Evolutionary conservation across 116 monocot genomes (phyloP).

Genomic region (Papilionanthe hybrid): DNA sequence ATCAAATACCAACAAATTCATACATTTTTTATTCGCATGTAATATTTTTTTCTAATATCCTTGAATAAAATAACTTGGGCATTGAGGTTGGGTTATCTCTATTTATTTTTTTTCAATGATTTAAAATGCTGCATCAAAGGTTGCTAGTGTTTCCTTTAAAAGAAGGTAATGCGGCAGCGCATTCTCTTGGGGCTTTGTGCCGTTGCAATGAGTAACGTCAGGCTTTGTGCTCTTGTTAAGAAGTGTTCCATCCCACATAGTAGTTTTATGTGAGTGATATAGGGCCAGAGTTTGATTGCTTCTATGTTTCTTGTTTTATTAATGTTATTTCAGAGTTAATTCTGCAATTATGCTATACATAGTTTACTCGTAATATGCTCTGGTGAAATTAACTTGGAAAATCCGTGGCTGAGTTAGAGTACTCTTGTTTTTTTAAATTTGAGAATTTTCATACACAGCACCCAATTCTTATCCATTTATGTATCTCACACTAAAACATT

Average conservation of each 20-base stretch:
- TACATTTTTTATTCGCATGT: too few relatives aligned
- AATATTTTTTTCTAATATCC: too few relatives aligned
- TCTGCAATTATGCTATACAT: neutral
- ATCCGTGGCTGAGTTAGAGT: too few relatives aligned
- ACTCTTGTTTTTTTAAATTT: too few relatives aligned
- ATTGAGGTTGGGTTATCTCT: neutral
- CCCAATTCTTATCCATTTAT: too few relatives aligned
- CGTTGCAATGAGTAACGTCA: conserved; percentile 22
- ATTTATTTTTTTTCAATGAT: neutral
- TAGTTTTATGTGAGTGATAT: neutral
- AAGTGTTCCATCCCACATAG: neutral
- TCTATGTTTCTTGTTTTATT: neutral
- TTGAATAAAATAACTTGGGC: too few relatives aligned
- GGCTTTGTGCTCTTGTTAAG: conserved; percentile 23
- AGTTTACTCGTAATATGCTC: neutral
- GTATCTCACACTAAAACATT: too few relatives aligned
- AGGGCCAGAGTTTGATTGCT: neutral
- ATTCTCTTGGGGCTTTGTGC: conserved; percentile 17
- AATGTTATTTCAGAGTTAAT: neutral
- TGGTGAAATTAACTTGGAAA: too few relatives aligned
- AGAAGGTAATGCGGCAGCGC: conserved; percentile 19
- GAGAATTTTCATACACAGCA: too few relatives aligned
- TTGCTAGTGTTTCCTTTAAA: neutral
- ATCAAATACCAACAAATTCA: too few relatives aligned
- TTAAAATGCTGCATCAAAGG: neutral